Conservation (phyloP, 2,329 filamentous ascomycete genomes). For the Phaeosphaeria sp. region DNA sequence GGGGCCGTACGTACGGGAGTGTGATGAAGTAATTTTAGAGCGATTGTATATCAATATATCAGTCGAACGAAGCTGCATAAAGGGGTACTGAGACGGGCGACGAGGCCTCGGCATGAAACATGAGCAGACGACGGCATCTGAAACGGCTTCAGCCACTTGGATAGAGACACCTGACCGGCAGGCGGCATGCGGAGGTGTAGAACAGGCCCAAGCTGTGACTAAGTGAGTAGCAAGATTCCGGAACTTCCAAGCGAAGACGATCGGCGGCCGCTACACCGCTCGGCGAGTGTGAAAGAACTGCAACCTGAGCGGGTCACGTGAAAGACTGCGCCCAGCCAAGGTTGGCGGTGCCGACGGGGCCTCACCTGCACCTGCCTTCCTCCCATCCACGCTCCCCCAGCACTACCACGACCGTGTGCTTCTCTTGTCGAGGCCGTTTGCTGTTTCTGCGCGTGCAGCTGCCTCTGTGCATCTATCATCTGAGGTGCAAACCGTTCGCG, state of each 20-base stretch:
- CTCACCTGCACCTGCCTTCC: constrained; percentile 24
- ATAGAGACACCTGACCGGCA: constrained; percentile 8
- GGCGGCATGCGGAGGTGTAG: not conserved
- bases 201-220: not conserved
- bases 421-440: constrained; percentile 30
- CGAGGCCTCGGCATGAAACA: constrained; percentile 24
- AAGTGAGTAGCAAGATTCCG: not conserved
- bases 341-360: constrained; percentile 19
- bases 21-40: not conserved
- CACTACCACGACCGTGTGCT: constrained; percentile 33
- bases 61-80: constrained; percentile 27
- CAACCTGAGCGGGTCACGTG: constrained; percentile 23
- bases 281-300: constrained; percentile 16
- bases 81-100: constrained; percentile 20
- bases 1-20: not conserved
- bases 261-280: constrained; percentile 1
- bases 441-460: constrained; percentile 40
- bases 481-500: constrained; percentile 21
- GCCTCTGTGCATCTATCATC: constrained; percentile 23
- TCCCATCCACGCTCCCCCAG: constrained; percentile 27
- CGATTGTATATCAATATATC: constrained; percentile 3
- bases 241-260: not conserved
- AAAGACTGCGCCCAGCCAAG: constrained; percentile 10
- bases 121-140: constrained; percentile 23
- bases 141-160: constrained; percentile 19